These are phyloP conservation scores for Aspergillus sp. DNA, from an alignment of 2,329 filamentous ascomycete species.

Conservation along the genomic window DNA sequence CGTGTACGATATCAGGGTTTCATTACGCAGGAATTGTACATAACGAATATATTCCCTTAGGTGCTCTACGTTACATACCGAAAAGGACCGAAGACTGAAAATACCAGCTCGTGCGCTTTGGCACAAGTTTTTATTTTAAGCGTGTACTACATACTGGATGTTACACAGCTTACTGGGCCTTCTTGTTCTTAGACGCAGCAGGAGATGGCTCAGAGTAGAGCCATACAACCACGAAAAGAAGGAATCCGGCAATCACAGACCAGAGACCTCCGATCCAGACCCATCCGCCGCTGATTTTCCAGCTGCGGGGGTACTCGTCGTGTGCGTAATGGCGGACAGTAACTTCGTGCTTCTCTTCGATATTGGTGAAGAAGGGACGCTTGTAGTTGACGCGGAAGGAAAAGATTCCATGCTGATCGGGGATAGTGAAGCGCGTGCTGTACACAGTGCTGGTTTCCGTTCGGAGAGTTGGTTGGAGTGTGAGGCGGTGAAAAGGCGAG, in stretches of 20 bases:
- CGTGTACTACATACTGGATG: conserved; percentile 12
- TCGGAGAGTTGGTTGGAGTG: conserved; percentile 53
- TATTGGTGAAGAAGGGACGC: conserved; percentile 77
- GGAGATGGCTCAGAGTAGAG: conserved; percentile 61
- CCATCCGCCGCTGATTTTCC: conserved; percentile 82
- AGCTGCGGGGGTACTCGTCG: conserved; percentile 91
- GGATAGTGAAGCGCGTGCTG: conserved; percentile 68
- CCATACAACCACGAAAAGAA: conserved; percentile 82
- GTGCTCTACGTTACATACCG: too few species aligned
- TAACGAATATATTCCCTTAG: conserved; percentile 2
- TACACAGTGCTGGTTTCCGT: conserved; percentile 67
- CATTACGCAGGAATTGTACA: conserved; percentile 5
- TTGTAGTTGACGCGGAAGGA: conserved; percentile 98
- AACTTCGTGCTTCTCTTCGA: conserved; percentile 92
- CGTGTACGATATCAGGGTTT: background rate
- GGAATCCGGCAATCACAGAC: conserved; percentile 74
- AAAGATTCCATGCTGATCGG: conserved; percentile 98
- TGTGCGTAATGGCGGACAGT: conserved; percentile 95
- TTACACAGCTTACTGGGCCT: conserved; percentile 37
- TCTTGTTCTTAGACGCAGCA: conserved; percentile 37
- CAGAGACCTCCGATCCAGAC: conserved; percentile 88
- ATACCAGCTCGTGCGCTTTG: background rate
- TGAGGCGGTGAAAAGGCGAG: conserved; percentile 88
- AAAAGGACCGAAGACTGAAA: too few species aligned
- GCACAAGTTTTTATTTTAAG: conserved; percentile 17